Conservation (phyloP, 2,329 filamentous ascomycete genomes). For the Penicillium polonicum region DNA sequence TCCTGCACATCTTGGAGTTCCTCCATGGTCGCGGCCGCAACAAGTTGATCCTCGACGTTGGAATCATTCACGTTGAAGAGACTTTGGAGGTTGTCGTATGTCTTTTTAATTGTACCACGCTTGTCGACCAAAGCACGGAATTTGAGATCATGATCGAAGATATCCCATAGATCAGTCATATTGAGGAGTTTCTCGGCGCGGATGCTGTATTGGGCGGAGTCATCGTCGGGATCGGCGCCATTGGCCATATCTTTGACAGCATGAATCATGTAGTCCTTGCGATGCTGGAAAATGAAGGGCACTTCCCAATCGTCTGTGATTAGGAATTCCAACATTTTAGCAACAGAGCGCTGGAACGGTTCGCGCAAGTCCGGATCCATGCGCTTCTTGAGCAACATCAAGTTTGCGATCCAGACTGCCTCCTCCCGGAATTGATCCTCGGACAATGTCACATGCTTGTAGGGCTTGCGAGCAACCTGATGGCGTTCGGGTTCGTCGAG, state of each 20-base stretch:
- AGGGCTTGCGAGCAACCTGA: constrained; percentile 85
- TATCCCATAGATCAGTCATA: constrained; percentile 91
- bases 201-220: constrained; percentile 66
- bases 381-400: constrained; percentile 85
- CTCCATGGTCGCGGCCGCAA: constrained; percentile 79
- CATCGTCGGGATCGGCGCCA: constrained; percentile 66
- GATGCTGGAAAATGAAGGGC: constrained; percentile 96
- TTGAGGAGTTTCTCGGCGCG: constrained; percentile 83
- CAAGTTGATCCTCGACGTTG: constrained; percentile 79
- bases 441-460: constrained; percentile 75
- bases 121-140: constrained; percentile 92
- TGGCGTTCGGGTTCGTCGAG: constrained; percentile 91
- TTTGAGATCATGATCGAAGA: constrained; percentile 91
- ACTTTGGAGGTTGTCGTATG: constrained; percentile 69
- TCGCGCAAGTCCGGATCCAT: constrained; percentile 69
- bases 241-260: constrained; percentile 67
- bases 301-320: constrained; percentile 93
- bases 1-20: constrained; percentile 96
- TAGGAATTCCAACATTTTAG: constrained; percentile 92
- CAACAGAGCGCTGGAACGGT: constrained; percentile 83
- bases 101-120: constrained; percentile 77
- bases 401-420: constrained; percentile 83
- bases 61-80: constrained; percentile 67
- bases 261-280: constrained; percentile 96
- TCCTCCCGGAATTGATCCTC: constrained; percentile 89